These are phyloP conservation scores for Citrus cavaleriei DNA, from an alignment of 345 rosid genomes.

Conservation along the genomic window DNA sequence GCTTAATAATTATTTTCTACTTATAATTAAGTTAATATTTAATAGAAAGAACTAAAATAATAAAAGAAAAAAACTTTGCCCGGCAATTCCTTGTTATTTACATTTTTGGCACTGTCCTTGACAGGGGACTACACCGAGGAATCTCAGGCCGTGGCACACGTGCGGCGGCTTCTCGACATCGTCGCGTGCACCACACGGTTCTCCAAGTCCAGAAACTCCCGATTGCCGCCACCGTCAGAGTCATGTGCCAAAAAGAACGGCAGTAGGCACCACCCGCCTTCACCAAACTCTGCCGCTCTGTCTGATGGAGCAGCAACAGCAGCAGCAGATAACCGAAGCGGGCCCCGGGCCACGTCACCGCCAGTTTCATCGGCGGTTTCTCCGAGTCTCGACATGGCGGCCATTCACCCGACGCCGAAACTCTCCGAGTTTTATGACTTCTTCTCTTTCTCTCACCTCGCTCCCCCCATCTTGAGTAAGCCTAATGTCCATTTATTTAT, in stretches of 20 bases:
- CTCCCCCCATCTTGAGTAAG: slow-evolving; percentile 53
- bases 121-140: slow-evolving; percentile 55
- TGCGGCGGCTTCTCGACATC: slow-evolving; percentile 60
- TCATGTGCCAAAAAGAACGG: slow-evolving; percentile 29
- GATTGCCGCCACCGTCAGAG: slow-evolving; percentile 25
- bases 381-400: slow-evolving; percentile 55
- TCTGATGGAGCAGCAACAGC: background rate
- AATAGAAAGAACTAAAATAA: too few species aligned
- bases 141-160: slow-evolving; percentile 47
- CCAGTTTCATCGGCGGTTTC: slow-evolving; percentile 27
- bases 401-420: slow-evolving; percentile 62
- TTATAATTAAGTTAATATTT: too few species aligned
- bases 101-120: slow-evolving; percentile 14
- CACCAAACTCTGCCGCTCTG: background rate
- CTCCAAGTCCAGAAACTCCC: slow-evolving; percentile 31
- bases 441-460: slow-evolving; percentile 58
- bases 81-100: slow-evolving; percentile 2
- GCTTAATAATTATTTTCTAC: too few species aligned
- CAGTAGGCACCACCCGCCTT: slow-evolving; percentile 2
- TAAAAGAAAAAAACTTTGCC: background rate
- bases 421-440: slow-evolving; percentile 66
- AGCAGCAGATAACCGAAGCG: slow-evolving; percentile 1
- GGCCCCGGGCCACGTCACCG: background rate
- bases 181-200: slow-evolving; percentile 62
- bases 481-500: background rate